Conservation (phyloP, 495 filamentous ascomycete species). For the Aspergillus cristatus region DNA sequence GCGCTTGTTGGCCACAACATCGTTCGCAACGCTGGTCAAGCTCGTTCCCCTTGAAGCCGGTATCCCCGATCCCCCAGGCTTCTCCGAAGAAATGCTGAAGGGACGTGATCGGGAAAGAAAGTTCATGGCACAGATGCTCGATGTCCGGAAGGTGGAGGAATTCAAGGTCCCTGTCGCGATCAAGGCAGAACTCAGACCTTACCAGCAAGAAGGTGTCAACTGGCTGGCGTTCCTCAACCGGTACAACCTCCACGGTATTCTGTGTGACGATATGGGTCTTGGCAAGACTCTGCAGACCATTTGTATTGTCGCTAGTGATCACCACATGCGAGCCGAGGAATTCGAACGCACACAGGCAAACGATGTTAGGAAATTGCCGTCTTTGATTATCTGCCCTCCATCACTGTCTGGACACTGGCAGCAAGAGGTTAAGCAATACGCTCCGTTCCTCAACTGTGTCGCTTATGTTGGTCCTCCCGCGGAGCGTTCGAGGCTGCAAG, state of each 20-base stretch:
- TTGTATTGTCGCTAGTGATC: slow-evolving; percentile 95
- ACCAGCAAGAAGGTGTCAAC: slow-evolving; percentile 98
- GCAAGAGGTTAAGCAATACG: slow-evolving; percentile 90
- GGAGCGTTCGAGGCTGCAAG: slow-evolving; percentile 61
- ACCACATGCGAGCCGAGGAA: slow-evolving; percentile 86
- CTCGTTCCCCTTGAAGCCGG: slow-evolving; percentile 97
- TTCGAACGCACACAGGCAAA: slow-evolving; percentile 66
- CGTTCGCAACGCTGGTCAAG: slow-evolving; percentile 94
- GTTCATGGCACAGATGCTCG: slow-evolving; percentile 93
- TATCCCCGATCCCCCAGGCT: slow-evolving; percentile 90
- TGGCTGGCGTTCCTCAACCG: slow-evolving; percentile 98
- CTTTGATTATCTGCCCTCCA: slow-evolving; percentile 90
- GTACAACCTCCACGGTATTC: slow-evolving; percentile 94
- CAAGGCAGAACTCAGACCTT: slow-evolving; percentile 89
- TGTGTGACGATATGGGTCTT: slow-evolving; percentile 98
- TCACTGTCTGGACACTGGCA: slow-evolving; percentile 99
- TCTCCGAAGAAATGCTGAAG: slow-evolving; percentile 77
- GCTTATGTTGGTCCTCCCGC: slow-evolving; percentile 83
- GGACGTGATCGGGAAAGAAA: slow-evolving; percentile 89
- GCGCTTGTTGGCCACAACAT: slow-evolving; percentile 87
- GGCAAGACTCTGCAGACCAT: slow-evolving; percentile 96
- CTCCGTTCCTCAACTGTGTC: slow-evolving; percentile 81
- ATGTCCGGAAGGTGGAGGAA: slow-evolving; percentile 88
- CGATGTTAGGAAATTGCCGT: slow-evolving; percentile 74
- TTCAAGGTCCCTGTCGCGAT: slow-evolving; percentile 93